phyloP scores from a whole-genome alignment of 345 rosid species.

The Citrus medica region DNA sequence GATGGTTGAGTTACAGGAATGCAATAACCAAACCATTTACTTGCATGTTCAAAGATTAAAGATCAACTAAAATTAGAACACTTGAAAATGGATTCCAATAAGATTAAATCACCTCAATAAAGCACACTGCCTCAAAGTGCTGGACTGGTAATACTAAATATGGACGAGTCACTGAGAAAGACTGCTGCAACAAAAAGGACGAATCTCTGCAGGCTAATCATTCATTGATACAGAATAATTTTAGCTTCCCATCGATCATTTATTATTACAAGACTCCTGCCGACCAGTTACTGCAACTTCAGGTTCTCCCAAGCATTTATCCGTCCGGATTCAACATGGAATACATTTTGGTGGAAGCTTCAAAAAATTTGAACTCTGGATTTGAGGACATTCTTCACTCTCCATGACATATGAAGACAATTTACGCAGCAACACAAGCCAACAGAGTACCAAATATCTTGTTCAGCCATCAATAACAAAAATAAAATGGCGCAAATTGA shows the following conservation, averaged over 20 bases:
- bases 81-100: background rate
- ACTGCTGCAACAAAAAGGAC: background rate
- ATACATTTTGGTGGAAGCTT: background rate
- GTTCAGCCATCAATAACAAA: background rate
- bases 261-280: no score
- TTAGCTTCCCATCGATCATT: no score
- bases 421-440: background rate
- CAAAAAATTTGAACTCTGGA: background rate
- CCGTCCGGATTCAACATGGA: background rate
- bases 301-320: background rate
- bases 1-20: background rate
- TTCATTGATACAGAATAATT: no score
- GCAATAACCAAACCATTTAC: background rate
- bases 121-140: background rate
- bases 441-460: background rate
- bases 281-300: background rate
- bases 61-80: background rate
- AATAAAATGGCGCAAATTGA: background rate
- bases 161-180: background rate
- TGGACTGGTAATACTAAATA: no score
- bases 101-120: background rate
- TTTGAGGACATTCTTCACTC: background rate
- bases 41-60: background rate
- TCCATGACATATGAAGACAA: background rate
- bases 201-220: no score